Evolutionary conservation across 768 basidiomycete species (phyloP), one percentile per base, ranked within the genome.

Genomic region (Arthromyces matolae): DNA sequence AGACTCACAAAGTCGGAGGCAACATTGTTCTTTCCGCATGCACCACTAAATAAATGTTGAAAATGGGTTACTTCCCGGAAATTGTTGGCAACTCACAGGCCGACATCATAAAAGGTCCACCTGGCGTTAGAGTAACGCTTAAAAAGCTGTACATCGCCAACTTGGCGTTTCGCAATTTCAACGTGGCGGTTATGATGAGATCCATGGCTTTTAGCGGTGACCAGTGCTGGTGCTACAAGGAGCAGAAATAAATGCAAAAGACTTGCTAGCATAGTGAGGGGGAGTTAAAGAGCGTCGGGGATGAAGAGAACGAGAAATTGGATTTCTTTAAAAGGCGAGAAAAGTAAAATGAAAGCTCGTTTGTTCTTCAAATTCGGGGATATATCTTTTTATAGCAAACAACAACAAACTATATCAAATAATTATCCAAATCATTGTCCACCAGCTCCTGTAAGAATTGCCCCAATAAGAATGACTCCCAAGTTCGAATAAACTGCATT

Each of bases 31-130:
- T 56, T 34, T 31, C 67, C 67, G 44, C 67, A 69, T 20, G 65
- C 65, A 42, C 65, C 65, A 20, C 62, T 64, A 34, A 25, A 20
- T 25, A 14, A 20, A 43, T 19, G 9, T 40, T 25, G 22, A 47
- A 39, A 37, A 19, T 33, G 23, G 16, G 25, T 50, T 29, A 23
- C 16, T 24, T 24, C 7, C 29, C 23, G 25, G 50, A 41, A 23
- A 23, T n/a, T 16, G 32, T 22, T 22, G n/a, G 40, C 33, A 48
- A 59, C 60, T 52, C 34, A 62, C 60, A 61, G 50, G 50, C 65
- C 65, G 39, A 64, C 64, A 38, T 63, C 64, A 35, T 67, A 67
- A 41, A 61, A 67, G 7, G 62, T 55, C 65, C 65, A 65, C 14
- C 59, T 48, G 28, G 62, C 44, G 22, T 31, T 22, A 2, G 46